A percentile compares a stretch with the other conserved stretches of the same genome.
Evolutionary conservation across 1,284 basidiomycete species (phyloP).

Genomic region (Cutaneotrichosporon sp.): DNA sequence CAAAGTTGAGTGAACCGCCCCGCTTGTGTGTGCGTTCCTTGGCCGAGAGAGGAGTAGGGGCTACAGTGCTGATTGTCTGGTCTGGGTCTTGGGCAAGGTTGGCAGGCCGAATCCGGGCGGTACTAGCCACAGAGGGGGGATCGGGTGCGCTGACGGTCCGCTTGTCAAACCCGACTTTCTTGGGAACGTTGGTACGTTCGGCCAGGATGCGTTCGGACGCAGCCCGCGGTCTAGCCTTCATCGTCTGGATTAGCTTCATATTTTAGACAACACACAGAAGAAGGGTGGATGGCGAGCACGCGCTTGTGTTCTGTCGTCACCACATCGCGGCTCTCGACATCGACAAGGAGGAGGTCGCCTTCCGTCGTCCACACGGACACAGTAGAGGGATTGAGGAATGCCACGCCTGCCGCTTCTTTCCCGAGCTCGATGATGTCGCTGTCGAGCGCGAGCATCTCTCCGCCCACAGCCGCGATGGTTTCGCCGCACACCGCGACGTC

Average conservation of each 20-base stretch:
- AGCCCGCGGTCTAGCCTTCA: background rate
- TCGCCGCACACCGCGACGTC: slow-evolving; percentile 11
- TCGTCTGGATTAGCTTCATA: background rate
- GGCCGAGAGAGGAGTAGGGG: background rate
- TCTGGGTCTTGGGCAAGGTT: background rate
- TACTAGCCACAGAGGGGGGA: slow-evolving; percentile 10
- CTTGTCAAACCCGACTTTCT: slow-evolving; percentile 10
- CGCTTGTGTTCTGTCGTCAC: slow-evolving; percentile 15
- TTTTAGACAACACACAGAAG: slow-evolving; percentile 1
- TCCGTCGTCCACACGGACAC: slow-evolving; percentile 21
- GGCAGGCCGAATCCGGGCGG: slow-evolving; percentile 17
- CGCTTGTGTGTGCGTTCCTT: background rate
- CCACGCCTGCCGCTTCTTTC: slow-evolving; percentile 17
- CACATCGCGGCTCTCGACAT: slow-evolving; percentile 19
- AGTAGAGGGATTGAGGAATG: slow-evolving; percentile 26
- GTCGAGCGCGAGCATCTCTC: slow-evolving; percentile 14
- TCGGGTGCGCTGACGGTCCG: background rate
- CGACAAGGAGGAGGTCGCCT: slow-evolving; percentile 2
- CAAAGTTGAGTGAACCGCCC: background rate
- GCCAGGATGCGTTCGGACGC: slow-evolving; percentile 9
- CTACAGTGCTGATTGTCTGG: slow-evolving; percentile 2
- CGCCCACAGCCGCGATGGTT: slow-evolving; percentile 15
- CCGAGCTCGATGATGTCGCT: slow-evolving; percentile 6
- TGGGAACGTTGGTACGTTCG: background rate
- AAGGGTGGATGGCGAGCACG: slow-evolving; percentile 18